Evolutionary conservation across 225 moss, liverwort and hornwort species (phyloP).

Genomic region (Pseudoscleropodium purum): DNA sequence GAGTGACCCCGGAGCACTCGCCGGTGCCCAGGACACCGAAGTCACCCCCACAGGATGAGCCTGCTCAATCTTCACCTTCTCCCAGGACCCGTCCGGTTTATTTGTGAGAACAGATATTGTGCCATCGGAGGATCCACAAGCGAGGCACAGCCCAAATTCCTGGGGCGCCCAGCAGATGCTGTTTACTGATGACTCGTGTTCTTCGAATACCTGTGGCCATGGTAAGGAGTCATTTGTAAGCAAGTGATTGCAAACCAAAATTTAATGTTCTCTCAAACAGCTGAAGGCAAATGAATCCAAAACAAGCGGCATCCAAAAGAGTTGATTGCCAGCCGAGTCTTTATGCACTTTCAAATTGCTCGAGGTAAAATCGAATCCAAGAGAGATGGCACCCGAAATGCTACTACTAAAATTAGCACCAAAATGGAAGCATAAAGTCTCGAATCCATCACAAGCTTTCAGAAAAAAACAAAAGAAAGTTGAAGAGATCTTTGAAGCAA

Average conservation of each 20-base stretch:
- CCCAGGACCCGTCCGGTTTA: constrained; percentile 78
- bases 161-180: constrained; percentile 87
- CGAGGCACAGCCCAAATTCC: constrained; percentile 79
- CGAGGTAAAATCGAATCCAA: background rate
- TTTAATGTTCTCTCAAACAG: background rate
- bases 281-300: background rate
- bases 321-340: background rate
- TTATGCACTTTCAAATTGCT: background rate
- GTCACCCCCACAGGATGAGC: constrained; percentile 92
- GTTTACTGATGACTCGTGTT: constrained; percentile 80
- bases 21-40: constrained; percentile 87
- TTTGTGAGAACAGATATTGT: constrained; percentile 73
- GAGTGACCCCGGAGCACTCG: constrained; percentile 68
- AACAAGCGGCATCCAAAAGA: background rate
- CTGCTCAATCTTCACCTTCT: constrained; percentile 79
- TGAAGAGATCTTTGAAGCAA: background rate
- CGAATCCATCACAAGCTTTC: background rate
- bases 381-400: background rate
- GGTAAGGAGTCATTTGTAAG: background rate
- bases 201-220: constrained; percentile 51
- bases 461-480: background rate
- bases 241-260: background rate
- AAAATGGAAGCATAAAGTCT: background rate
- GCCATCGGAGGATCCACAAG: constrained; percentile 85
- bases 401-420: background rate